Evolutionary conservation across 352 stramenopile species (phyloP), one percentile per base, ranked within the genome.

Genomic region (Globisporangium spinosum): DNA sequence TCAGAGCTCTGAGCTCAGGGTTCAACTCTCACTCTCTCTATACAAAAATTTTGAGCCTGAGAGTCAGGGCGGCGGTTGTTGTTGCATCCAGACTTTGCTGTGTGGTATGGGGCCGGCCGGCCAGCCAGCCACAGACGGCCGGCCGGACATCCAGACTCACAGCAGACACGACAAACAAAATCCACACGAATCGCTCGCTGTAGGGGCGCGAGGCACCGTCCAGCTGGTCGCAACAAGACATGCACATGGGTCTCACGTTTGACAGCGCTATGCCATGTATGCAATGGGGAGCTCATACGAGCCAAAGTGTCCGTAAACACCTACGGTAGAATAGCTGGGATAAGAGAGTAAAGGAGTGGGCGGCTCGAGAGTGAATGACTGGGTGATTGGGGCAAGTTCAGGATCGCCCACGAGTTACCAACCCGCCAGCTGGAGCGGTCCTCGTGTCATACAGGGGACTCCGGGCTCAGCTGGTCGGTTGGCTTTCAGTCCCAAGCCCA

Each of bases 401-500:
- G 43, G 43, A 51, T 51, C 17, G 43, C 43, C 43, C 43, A 51
- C 43, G 17, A 51, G 43, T 51, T 51, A 51, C 17, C 43, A 23
- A 51, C 43, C 43, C 17, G 43, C 49, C 49, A 56, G 49, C n/a
- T 56, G 49, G 49, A 23, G 43, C 17, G 43, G 43, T 9, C 6
- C 43, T 51, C 43, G 49, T 56, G 49, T 56, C 49, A 56, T 27
- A 56, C 49, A 10, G 49, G 27, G 49, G n/a, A 27, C 49, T 56
- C n/a, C 0, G 49, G 12, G 8, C 49, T 56, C 49, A 56, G 49
- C n/a, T 55, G 15, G 40, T 49, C 15, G 47, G 47, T 55, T 8
- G 47, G 47, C n/a, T 55, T n/a, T 55, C 47, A 25, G 3, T 43
- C 32, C 32, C 32, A 38, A 38, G 32, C 1, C 38, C 38, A 47